Conservation (phyloP, 495 filamentous ascomycete genomes). For the Penicillium longicatenatum region DNA sequence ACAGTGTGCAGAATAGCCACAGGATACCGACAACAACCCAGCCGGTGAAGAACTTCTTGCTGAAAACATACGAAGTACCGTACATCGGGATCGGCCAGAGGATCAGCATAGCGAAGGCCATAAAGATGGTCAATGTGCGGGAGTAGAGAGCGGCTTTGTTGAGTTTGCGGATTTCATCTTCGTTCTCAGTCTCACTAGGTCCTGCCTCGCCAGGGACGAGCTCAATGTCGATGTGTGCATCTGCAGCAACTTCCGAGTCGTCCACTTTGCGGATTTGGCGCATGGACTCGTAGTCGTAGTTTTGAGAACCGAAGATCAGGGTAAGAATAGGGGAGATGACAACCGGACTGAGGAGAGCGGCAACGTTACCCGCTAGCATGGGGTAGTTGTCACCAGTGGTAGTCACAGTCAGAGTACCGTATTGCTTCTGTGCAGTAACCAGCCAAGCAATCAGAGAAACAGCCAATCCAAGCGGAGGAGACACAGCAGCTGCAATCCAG, state of each 20-base stretch:
- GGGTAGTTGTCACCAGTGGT: slow-evolving; percentile 84
- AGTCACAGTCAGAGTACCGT: slow-evolving; percentile 68
- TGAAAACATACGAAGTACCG: slow-evolving; percentile 83
- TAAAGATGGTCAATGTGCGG: slow-evolving; percentile 69
- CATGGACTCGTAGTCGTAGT: slow-evolving; percentile 93
- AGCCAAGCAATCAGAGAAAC: slow-evolving; percentile 86
- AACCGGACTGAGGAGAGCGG: slow-evolving; percentile 77
- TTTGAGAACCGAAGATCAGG: slow-evolving; percentile 68
- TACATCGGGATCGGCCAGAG: slow-evolving; percentile 98
- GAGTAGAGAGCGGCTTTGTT: slow-evolving; percentile 75
- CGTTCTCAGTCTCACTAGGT: slow-evolving; percentile 35
- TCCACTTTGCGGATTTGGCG: slow-evolving; percentile 79
- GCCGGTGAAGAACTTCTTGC: slow-evolving; percentile 88
- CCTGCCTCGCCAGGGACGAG: slow-evolving; percentile 58
- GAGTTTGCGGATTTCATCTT: slow-evolving; percentile 70
- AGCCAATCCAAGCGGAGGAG: slow-evolving; percentile 74
- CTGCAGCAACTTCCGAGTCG: slow-evolving; percentile 72
- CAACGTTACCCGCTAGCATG: slow-evolving; percentile 86
- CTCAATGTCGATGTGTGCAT: slow-evolving; percentile 72
- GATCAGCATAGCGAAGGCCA: slow-evolving; percentile 77
- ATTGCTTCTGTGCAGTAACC: slow-evolving; percentile 80
- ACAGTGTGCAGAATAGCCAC: slow-evolving; percentile 79
- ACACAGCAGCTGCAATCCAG: slow-evolving; percentile 71
- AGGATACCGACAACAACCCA: slow-evolving; percentile 86
- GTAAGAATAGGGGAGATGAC: slow-evolving; percentile 82